Evolutionary conservation across 306 rosid species (phyloP), one percentile per base, ranked within the genome.

Genomic region (Astragalus membranaceus): DNA sequence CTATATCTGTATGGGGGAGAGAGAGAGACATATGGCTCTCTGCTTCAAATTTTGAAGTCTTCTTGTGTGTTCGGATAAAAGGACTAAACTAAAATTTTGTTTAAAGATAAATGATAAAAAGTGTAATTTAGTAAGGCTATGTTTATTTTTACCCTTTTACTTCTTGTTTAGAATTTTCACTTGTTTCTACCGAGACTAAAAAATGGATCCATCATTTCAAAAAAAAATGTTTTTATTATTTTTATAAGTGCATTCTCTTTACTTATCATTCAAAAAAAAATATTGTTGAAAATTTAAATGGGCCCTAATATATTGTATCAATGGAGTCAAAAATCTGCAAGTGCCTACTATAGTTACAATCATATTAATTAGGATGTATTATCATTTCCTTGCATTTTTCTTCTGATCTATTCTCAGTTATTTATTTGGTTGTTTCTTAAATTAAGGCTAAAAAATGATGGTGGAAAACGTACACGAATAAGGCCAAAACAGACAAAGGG

Each of bases 11-110:
- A 32, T 35, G 52, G 41, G 47, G 69, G 79, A 67, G 61, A 47
- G 39, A 35, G 47, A 54, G 39, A 47, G 54, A 53, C 11, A 79
- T 72, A 64, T 54, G 44, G 73, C 70, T 10, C 41, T 13, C 10
- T 32, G 58, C 76, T 86, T 86, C 82, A 86, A 82, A 86, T 59
- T 84, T 77, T 84, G 84, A 88, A n/a, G n/a, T n/a, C n/a, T n/a
- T n/a, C n/a, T n/a, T n/a, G n/a, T n/a, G n/a, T n/a, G n/a, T n/a
- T n/a, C n/a, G n/a, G n/a, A n/a, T n/a, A n/a, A n/a, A n/a, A n/a
- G n/a, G n/a, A n/a, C n/a, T n/a, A n/a, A n/a, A n/a, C n/a, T n/a
- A n/a, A n/a, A n/a, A n/a, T n/a, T n/a, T n/a, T n/a, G n/a, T n/a
- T n/a, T n/a, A n/a, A n/a, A n/a, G n/a, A n/a, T n/a, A n/a, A n/a